Percentiles rank a stretch among this genome's conserved stretches.
Evolutionary conservation across 176 grass and related monocot species (phyloP).

Genomic region (Oryza australiensis): DNA sequence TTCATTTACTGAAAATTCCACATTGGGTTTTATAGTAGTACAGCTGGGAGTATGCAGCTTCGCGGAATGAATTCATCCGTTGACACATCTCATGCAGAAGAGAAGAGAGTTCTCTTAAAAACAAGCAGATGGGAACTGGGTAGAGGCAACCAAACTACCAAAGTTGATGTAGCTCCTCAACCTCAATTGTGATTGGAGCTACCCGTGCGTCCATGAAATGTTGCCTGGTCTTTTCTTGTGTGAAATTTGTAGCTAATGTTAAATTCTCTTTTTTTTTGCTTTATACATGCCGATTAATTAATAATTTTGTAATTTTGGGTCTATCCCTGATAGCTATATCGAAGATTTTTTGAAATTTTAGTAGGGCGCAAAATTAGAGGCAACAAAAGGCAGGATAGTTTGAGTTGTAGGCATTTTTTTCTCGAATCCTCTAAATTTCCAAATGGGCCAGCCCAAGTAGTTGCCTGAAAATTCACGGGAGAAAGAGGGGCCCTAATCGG

Average conservation of each 20-base stretch:
- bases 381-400: neutral
- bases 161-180: neutral
- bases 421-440: neutral
- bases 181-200: neutral
- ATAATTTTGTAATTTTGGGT: neutral
- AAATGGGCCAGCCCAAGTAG: no score
- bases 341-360: neutral
- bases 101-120: neutral
- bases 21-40: constrained; percentile 1
- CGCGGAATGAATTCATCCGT: neutral
- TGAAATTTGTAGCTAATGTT: neutral
- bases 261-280: neutral
- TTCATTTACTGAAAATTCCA: neutral
- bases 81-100: neutral
- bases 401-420: neutral
- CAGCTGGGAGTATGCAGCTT: neutral
- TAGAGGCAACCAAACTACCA: neutral
- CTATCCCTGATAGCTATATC: neutral
- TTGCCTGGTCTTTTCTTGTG: neutral
- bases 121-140: neutral
- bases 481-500: no score
- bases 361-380: neutral
- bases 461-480: no score
- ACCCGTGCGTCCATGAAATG: neutral
- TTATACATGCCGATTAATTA: neutral